Evolutionary conservation across 331 rosid species (phyloP), one percentile per base, ranked within the genome.

Genomic region (Acacia pycnantha): DNA sequence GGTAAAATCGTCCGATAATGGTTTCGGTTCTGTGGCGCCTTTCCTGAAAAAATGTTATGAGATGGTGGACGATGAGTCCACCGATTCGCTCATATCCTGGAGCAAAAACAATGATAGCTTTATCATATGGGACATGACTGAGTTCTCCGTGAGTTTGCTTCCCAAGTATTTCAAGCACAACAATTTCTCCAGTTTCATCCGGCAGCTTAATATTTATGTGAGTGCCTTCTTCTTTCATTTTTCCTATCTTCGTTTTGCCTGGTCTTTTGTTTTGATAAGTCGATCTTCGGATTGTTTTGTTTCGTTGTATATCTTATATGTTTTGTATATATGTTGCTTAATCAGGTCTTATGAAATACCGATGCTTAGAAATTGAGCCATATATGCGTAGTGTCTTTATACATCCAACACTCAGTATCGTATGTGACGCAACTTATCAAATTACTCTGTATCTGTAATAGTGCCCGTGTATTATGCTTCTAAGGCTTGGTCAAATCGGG

Each of bases 11-110:
- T 56, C 78, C 54, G 87, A 78, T 77, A 82, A 80, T 54, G 94
- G 87, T 69, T 85, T 87, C 1, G 81, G 26, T 9, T 79, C 94
- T 62, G 90, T 91, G 81, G 82, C 98, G 37, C 99, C 99, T 2
- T 96, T 96, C 81, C 85, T 92, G 79, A 91, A 72, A 24, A 96
- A 96, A 33, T 92, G 98, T 84, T 96, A 92, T 70, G 91, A 91
- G 46, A 96, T 96, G 95, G 97, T 96, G 15, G 92, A 92, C 66
- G 97, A 94, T 40, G 77, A 27, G 14, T 84, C 88, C 12, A 89
- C 93, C 8, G 90, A 92, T 80, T 82, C 90, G 2, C 76, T 92
- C 19, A 92, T 96, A 85, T 88, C 90, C 24, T 96, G 99, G 99
- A 81, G 73, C 58, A 73, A 81, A 29, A 72, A 74, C 21, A 70